A percentile compares a stretch with the other conserved stretches of the same genome.
phyloP scores from a whole-genome alignment of 495 filamentous ascomycete species.

The Neurospora pannonica region DNA sequence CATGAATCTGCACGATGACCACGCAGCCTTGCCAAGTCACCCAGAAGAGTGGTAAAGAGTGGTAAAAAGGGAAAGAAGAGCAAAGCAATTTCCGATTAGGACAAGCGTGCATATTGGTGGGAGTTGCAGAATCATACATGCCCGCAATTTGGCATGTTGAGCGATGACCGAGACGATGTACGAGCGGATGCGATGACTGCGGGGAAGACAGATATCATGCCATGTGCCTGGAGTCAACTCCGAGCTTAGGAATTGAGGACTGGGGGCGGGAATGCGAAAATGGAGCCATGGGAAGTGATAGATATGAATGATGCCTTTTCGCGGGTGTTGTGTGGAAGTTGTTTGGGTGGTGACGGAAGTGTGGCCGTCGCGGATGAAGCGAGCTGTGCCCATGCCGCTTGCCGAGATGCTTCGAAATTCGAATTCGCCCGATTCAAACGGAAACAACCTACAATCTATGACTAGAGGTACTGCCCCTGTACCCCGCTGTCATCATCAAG shows the following conservation, averaged over 20 bases:
- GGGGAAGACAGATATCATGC: neutral
- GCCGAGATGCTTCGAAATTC: neutral
- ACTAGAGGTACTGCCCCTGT: too few species aligned
- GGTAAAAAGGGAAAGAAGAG: neutral
- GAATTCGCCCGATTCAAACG: neutral
- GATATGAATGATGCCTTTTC: neutral
- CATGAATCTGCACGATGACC: neutral
- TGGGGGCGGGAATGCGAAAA: neutral
- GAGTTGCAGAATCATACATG: neutral
- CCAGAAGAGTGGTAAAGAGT: neutral
- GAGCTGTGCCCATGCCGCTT: neutral
- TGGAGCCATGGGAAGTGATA: neutral
- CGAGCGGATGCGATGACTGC: neutral
- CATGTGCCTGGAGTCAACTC: neutral
- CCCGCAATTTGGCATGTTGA: neutral
- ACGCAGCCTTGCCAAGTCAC: neutral
- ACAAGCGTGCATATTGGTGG: neutral
- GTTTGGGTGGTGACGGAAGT: neutral
- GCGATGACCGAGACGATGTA: neutral
- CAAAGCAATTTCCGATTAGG: neutral
- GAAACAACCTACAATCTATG: neutral
- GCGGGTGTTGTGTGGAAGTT: neutral
- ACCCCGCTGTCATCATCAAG: neutral
- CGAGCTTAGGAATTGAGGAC: neutral
- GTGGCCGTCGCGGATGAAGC: neutral